These are phyloP conservation scores for Tuber aestivum DNA, from an alignment of 495 filamentous ascomycete species.

Conservation along the genomic window DNA sequence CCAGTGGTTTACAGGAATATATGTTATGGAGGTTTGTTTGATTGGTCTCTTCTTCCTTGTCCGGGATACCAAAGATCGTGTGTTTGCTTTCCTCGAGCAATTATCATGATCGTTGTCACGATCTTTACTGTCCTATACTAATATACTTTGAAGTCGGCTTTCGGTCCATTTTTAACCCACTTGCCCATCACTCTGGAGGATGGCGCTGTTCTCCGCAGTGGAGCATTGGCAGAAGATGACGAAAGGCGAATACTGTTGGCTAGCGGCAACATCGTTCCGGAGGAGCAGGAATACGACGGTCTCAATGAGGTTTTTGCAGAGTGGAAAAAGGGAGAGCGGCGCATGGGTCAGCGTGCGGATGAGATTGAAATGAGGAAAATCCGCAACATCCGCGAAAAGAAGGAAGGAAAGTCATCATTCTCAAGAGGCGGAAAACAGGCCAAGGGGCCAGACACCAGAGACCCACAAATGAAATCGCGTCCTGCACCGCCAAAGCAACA, in stretches of 20 bases:
- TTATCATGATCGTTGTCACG: conserved; percentile 76
- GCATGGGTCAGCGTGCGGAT: conserved; percentile 46
- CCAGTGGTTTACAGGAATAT: conserved; percentile 89
- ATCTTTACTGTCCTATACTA: conserved; percentile 75
- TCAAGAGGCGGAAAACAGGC: conserved; percentile 10
- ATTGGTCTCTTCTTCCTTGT: conserved; percentile 89
- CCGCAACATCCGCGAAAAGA: conserved; percentile 38
- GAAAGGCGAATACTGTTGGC: conserved; percentile 51
- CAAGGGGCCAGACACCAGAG: conserved; percentile 9
- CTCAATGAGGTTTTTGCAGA: conserved; percentile 47
- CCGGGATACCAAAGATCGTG: conserved; percentile 53
- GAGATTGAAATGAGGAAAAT: conserved; percentile 59
- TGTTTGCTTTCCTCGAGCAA: conserved; percentile 73
- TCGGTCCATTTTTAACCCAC: conserved; percentile 78
- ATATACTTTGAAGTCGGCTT: conserved; percentile 72
- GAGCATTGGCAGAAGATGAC: conserved; percentile 76
- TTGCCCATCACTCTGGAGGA: conserved; percentile 94
- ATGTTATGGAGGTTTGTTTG: conserved; percentile 87
- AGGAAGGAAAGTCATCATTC: conserved; percentile 17
- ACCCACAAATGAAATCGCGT: conserved; percentile 24
- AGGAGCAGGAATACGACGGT: conserved; percentile 51
- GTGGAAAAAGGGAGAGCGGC: conserved; percentile 41
- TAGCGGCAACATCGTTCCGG: conserved; percentile 50
- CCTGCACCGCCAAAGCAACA: conserved; percentile 46
- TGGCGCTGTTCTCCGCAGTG: conserved; percentile 79